Percentiles rank a stretch among this genome's conserved stretches.
Evolutionary conservation across 139 green algal species (phyloP).

Genomic region (Tetradesmus obliquus): DNA sequence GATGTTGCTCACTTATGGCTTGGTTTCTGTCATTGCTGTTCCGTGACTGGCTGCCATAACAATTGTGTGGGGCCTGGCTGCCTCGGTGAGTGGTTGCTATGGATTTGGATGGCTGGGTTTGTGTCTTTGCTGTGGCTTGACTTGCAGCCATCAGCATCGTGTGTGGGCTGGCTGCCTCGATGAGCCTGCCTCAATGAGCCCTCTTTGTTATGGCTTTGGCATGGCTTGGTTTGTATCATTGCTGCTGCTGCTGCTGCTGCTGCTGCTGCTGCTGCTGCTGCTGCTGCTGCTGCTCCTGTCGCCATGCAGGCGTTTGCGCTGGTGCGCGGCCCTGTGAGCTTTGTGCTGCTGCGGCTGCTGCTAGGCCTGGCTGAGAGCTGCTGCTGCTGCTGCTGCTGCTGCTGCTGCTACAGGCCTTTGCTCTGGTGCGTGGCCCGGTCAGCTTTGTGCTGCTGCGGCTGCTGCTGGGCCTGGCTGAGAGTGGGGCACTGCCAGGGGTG

Average conservation of each 20-base stretch:
- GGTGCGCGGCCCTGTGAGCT: constrained; percentile 47
- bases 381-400: not conserved
- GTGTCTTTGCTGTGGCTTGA: constrained; percentile 42
- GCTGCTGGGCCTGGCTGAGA: constrained; percentile 39
- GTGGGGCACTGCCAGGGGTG: constrained; percentile 67
- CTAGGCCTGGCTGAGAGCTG: not conserved
- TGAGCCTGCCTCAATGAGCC: no score
- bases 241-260: no score
- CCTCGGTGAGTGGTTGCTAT: not conserved
- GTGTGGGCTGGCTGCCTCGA: constrained; percentile 67
- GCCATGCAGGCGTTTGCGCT: constrained; percentile 47
- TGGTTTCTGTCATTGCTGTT: no score
- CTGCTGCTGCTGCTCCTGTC: no score
- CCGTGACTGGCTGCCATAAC: not conserved
- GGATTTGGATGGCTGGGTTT: no score
- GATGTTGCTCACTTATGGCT: no score
- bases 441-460: constrained; percentile 51
- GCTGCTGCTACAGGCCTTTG: constrained; percentile 45
- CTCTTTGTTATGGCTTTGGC: no score
- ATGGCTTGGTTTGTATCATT: no score
- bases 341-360: not conserved
- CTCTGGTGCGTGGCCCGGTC: constrained; percentile 42
- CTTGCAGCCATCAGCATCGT: constrained; percentile 59
- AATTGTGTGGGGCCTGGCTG: not conserved
- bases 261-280: not conserved